Evolutionary conservation across 2,329 filamentous ascomycete genomes (phyloP), one percentile per base, ranked within the genome.

Genomic region (Neonectria neomacrospora): DNA sequence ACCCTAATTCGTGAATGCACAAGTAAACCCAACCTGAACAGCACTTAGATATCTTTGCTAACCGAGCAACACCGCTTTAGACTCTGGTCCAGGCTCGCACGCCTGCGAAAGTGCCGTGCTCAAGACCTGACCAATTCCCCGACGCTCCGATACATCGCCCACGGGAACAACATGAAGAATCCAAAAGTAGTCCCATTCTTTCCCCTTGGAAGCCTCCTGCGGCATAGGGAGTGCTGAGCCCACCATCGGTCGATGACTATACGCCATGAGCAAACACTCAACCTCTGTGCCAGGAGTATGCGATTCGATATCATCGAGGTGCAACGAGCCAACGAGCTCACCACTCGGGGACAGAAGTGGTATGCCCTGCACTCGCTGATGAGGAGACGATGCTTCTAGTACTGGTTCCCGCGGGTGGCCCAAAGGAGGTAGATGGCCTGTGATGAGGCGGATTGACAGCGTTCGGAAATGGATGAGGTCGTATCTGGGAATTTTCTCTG

Each of bases 221-320:
- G 44, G 44, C 7, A 41, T 18, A 5, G 37, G 37, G 10, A 59
- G 42, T 16, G 37, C 55, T 2, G 61, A 63, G 6, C 34, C 41
- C 5, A 11, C 34, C 12, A 63, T 59, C 9, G 55, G 61, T n/a
- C 44, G 48, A 26, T 48, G 20, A 20, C 55, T 59, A 18, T 48
- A 45, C 9, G 61, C 47, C 55, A 59, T 51, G 32, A 63, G 39
- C 26, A 63, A 20, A n/a, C 61, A 63, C 23, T 63, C 61, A 14
- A 54, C 42, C 34, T 59, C 61, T 3, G 37, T 6, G 9, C 55
- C 61, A 5, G 50, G 22, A 7, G 11, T 28, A 16, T 63, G 44
- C 1, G 37, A 59, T 14, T 57, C 42, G 10, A 59, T 23, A 2
- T 54, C 26, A 20, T 59, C 61, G n/a, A 50, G 37, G 12, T 63